A percentile compares a stretch with the other conserved stretches of the same genome.
phyloP scores from a whole-genome alignment of 2,329 filamentous ascomycete genomes.

The Microascus cirrosus region DNA sequence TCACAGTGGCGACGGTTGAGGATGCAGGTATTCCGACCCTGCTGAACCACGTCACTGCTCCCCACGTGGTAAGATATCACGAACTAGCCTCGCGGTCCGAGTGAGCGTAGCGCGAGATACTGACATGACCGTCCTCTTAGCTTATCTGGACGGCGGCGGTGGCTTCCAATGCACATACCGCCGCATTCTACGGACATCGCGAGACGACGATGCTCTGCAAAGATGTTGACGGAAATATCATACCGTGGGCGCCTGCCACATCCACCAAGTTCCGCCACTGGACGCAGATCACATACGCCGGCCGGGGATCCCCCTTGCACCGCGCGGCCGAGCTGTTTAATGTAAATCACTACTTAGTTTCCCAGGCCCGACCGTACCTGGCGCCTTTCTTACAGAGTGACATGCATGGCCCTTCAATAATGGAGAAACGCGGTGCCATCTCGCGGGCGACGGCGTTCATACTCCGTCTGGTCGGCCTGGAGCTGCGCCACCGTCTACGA shows the following conservation, averaged over 20 bases:
- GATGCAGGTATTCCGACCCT: conserved; percentile 70
- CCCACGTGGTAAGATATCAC: conserved; percentile 68
- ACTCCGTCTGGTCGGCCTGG: conserved; percentile 59
- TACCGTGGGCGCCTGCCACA: conserved; percentile 56
- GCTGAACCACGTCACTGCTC: conserved; percentile 85
- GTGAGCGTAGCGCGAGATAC: neutral
- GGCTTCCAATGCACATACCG: conserved; percentile 59
- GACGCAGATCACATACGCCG: conserved; percentile 53
- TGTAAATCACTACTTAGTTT: conserved; percentile 91
- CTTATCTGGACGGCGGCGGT: conserved; percentile 73
- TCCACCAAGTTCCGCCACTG: conserved; percentile 56
- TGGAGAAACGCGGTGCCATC: conserved; percentile 45
- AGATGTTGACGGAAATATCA: conserved; percentile 58
- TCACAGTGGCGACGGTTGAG: conserved; percentile 70
- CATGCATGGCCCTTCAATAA: conserved; percentile 61
- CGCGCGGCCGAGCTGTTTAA: conserved; percentile 78
- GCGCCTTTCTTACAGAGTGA: conserved; percentile 76
- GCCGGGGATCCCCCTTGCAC: conserved; percentile 53
- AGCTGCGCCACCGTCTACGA: conserved; percentile 68
- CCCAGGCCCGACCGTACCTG: conserved; percentile 81
- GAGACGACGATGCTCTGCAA: conserved; percentile 64
- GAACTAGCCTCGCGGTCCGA: neutral
- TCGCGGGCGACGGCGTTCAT: conserved; percentile 46
- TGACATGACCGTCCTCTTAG: conserved; percentile 20
- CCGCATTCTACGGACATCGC: conserved; percentile 53